Evolutionary conservation across 371 early-diverging fungal genomes (phyloP).

Genomic region (Saksenaea vasiformis): DNA sequence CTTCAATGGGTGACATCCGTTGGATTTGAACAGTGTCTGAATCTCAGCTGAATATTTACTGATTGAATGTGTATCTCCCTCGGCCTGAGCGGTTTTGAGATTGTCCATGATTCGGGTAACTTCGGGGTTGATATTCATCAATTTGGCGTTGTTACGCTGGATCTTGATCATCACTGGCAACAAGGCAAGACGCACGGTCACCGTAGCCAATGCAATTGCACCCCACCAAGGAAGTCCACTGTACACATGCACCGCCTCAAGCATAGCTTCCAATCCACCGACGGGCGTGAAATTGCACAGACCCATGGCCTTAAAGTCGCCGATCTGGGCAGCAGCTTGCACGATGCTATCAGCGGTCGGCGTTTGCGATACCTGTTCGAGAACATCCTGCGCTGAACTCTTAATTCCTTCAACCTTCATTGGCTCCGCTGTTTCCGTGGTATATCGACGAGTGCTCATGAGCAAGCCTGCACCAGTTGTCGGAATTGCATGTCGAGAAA

Average conservation of each 20-base stretch:
- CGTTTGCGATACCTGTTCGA: slow-evolving; percentile 31
- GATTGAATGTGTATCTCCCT: slow-evolving; percentile 60
- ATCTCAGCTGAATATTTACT: slow-evolving; percentile 60
- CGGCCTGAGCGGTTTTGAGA: slow-evolving; percentile 58
- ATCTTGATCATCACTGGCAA: slow-evolving; percentile 79
- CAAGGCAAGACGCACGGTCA: slow-evolving; percentile 71
- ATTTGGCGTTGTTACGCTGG: slow-evolving; percentile 71
- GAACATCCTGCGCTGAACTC: slow-evolving; percentile 17
- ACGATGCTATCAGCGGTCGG: slow-evolving; percentile 48
- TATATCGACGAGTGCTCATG: slow-evolving; percentile 2
- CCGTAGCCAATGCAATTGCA: slow-evolving; percentile 75
- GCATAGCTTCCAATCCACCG: slow-evolving; percentile 69
- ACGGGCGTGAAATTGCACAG: slow-evolving; percentile 78
- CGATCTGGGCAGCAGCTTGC: slow-evolving; percentile 65
- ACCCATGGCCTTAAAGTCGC: slow-evolving; percentile 80
- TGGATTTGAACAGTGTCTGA: slow-evolving; percentile 62
- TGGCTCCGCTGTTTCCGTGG: background rate
- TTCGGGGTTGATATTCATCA: slow-evolving; percentile 80
- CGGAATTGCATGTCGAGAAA: background rate
- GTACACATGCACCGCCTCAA: slow-evolving; percentile 82
- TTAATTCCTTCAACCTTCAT: background rate
- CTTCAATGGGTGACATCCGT: slow-evolving; percentile 66
- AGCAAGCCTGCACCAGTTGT: background rate
- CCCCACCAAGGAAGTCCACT: slow-evolving; percentile 95
- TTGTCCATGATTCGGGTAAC: slow-evolving; percentile 68